Percentiles rank a stretch among this genome's conserved stretches.
These are phyloP conservation scores for Elsinoe australis DNA, from an alignment of 2,329 filamentous ascomycete species.

Conservation along the genomic window DNA sequence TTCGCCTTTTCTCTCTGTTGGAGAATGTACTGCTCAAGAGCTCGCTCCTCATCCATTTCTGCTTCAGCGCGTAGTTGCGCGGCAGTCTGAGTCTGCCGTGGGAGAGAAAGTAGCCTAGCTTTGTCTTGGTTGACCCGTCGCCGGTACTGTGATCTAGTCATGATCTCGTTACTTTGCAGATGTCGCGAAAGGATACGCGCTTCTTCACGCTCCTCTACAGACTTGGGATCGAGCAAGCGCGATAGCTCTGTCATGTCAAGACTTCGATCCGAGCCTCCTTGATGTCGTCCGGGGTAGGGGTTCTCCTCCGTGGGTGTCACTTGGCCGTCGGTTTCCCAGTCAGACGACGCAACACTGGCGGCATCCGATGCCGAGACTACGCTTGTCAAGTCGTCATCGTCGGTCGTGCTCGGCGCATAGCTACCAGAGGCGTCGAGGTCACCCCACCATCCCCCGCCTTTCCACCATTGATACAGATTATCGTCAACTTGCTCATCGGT, in stretches of 20 bases:
- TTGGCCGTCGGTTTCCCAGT: slow-evolving; percentile 45
- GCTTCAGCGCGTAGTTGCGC: slow-evolving; percentile 26
- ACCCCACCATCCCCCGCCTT: slow-evolving; percentile 76
- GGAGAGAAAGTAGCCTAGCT: slow-evolving; percentile 51
- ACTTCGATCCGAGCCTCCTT: slow-evolving; percentile 54
- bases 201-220: slow-evolving; percentile 68
- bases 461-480: slow-evolving; percentile 78
- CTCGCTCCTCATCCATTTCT: slow-evolving; percentile 50
- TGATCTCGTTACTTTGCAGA: slow-evolving; percentile 59
- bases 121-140: slow-evolving; percentile 61
- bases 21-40: slow-evolving; percentile 55
- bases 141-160: slow-evolving; percentile 75
- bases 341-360: slow-evolving; percentile 36
- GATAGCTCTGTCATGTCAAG: slow-evolving; percentile 65
- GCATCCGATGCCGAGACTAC: slow-evolving; percentile 56
- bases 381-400: slow-evolving; percentile 64
- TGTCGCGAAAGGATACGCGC: slow-evolving; percentile 75
- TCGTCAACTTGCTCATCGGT: slow-evolving; percentile 63
- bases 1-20: slow-evolving; percentile 43
- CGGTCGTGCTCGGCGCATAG: slow-evolving; percentile 52
- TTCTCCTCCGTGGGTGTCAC: slow-evolving; percentile 67
- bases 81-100: slow-evolving; percentile 31
- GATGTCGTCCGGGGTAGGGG: slow-evolving; percentile 41
- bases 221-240: slow-evolving; percentile 71
- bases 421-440: slow-evolving; percentile 72